Evolutionary conservation across 2,329 filamentous ascomycete species (phyloP).

Genomic region (Colletotrichum echinochloae): DNA sequence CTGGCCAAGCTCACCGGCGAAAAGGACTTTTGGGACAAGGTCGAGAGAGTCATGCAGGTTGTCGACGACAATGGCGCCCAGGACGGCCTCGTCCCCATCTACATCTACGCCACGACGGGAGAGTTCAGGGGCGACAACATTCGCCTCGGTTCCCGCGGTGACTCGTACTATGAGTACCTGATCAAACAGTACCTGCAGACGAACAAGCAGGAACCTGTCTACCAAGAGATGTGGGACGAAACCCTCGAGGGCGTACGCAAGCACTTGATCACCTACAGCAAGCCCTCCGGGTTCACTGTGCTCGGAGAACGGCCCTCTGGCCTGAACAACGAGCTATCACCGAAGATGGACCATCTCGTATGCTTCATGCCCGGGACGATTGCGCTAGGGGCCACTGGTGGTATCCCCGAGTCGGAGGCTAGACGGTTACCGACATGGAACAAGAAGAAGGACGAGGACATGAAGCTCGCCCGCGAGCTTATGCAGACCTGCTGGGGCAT

Average conservation of each 20-base stretch:
- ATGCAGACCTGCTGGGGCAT: slow-evolving; percentile 99
- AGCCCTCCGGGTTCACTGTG: slow-evolving; percentile 84
- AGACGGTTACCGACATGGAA: slow-evolving; percentile 80
- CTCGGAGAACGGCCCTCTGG: slow-evolving; percentile 87
- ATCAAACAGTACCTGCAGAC: slow-evolving; percentile 99
- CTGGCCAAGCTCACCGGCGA: slow-evolving; percentile 95
- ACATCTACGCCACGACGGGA: slow-evolving; percentile 83
- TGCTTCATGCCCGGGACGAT: slow-evolving; percentile 99
- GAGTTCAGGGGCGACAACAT: slow-evolving; percentile 87
- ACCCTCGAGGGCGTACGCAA: slow-evolving; percentile 87
- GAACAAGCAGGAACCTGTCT: slow-evolving; percentile 84
- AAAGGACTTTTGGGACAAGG: slow-evolving; percentile 89
- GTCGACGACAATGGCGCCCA: slow-evolving; percentile 83
- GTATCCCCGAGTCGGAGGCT: slow-evolving; percentile 79
- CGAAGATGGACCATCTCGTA: slow-evolving; percentile 98
- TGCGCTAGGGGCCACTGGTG: slow-evolving; percentile 86
- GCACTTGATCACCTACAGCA: slow-evolving; percentile 90
- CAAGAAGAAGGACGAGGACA: slow-evolving; percentile 84
- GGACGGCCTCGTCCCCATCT: slow-evolving; percentile 92
- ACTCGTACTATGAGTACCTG: slow-evolving; percentile 98
- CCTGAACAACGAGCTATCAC: slow-evolving; percentile 72
- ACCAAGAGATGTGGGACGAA: slow-evolving; percentile 94
- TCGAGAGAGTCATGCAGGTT: slow-evolving; percentile 90
- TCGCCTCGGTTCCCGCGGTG: slow-evolving; percentile 90
- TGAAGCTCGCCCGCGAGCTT: slow-evolving; percentile 86